Percentiles rank a stretch among this genome's conserved stretches.
Conservation (phyloP, 495 filamentous ascomycete species). For the Aspergillus steynii region DNA sequence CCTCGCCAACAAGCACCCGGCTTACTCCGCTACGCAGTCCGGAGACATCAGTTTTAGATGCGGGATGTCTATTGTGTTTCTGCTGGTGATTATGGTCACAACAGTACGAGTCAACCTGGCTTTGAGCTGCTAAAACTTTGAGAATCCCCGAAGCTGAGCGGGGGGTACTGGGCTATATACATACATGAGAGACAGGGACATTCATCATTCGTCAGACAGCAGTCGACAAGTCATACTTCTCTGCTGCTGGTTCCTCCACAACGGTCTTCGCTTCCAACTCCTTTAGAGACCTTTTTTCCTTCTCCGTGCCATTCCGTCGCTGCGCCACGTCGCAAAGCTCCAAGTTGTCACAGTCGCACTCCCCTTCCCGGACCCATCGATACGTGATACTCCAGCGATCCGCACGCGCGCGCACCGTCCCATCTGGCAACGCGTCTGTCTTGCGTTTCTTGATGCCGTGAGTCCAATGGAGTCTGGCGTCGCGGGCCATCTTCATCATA, state of each 20-base stretch:
- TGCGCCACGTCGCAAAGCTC: conserved; percentile 40
- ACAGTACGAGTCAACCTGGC: no score
- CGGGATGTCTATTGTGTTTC: no score
- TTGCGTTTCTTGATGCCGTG: conserved; percentile 46
- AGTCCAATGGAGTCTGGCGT: conserved; percentile 43
- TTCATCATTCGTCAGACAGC: no score
- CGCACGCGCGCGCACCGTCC: conserved; percentile 27
- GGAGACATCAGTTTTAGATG: no score
- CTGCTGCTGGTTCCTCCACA: neutral
- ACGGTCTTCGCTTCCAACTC: conserved; percentile 20
- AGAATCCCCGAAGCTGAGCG: no score
- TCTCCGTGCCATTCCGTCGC: conserved; percentile 34
- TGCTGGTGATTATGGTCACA: no score
- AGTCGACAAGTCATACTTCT: no score
- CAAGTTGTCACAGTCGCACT: conserved; percentile 42
- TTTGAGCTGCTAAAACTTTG: no score
- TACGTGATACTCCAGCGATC: conserved; percentile 45
- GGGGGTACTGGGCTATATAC: no score
- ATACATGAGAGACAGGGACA: neutral
- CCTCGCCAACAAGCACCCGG: no score
- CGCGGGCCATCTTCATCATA: conserved; percentile 41
- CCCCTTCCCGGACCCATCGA: conserved; percentile 38
- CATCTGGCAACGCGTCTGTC: conserved; percentile 36
- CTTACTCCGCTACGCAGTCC: no score
- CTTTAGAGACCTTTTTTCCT: conserved; percentile 39